Base-by-base conservation (phyloP, 1,284 basidiomycete species). In the Ceratobasidium sp. region DNA sequence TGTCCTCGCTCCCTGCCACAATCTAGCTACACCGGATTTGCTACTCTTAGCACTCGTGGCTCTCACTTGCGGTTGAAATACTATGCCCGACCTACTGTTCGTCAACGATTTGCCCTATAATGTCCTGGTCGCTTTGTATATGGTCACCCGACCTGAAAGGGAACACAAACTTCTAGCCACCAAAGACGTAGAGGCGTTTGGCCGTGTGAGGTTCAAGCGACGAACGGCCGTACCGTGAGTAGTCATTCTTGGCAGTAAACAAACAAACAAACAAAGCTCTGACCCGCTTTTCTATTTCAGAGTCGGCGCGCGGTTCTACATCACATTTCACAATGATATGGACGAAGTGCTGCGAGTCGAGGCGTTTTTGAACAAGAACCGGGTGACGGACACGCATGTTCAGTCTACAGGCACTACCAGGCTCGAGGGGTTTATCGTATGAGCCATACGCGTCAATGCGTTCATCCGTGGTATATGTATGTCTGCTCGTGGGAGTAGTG, bases 191-290 rank as follows among this genome's bases (percentile, higher is more conserved):
- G 65, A 70, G 6, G 65, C 30, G 26, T 70, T 45, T 23, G 53
- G 53, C 21, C 65, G 53, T 12, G 65, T 70, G n/a, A 28, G 65
- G 23, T 70, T 70, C 65, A 34, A 18, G 43, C 65, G 65, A 36
- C 52, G 53, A 14, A 70, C 65, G n/a, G 52, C 65, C 28, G 65
- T 70, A 43, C 65, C 65, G 65, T 70, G 53, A 70, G 65, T 48
- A 34, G 21, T 16, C 36, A 21, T 21, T 41, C 57, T 10, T 8
- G 10, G 10, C 18, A 10, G 30, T 10, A 21, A 36, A 36, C 10
- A 59, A 26, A 39, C n/a, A 59, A 55, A n/a, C n/a, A n/a, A 6
- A 52, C 50, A 52, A 6, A 26, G 10, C 28, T 52, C 58, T 60
- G 18, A 36, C n/a, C n/a, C 16, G 39, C 0, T 64, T 36, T 3